A percentile compares a stretch with the other conserved stretches of the same genome.
Conservation (phyloP, 768 basidiomycete genomes). For the Tricholoma sp. region DNA sequence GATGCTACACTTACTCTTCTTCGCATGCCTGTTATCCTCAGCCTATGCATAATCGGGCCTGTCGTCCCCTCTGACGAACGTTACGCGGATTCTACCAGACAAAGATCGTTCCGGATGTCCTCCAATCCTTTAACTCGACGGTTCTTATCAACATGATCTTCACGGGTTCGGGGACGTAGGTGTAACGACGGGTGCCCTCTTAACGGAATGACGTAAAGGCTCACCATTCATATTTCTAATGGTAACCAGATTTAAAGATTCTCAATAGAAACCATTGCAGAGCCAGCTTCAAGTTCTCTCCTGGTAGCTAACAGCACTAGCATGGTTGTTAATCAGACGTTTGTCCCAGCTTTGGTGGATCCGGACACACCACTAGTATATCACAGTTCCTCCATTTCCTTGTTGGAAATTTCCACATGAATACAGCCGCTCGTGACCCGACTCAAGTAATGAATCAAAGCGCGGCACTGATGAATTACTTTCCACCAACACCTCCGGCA, state of each 20-base stretch:
- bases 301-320: neutral
- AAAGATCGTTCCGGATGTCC: neutral
- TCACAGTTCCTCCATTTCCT: constrained; percentile 38
- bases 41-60: neutral
- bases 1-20: neutral
- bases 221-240: neutral
- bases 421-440: constrained; percentile 16
- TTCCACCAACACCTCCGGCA: neutral
- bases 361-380: neutral
- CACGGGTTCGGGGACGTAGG: neutral
- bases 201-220: neutral
- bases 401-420: constrained; percentile 31
- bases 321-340: neutral
- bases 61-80: neutral
- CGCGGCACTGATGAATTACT: constrained; percentile 27
- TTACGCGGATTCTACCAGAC: neutral
- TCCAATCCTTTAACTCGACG: neutral
- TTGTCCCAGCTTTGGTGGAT: neutral
- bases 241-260: neutral
- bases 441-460: constrained; percentile 31
- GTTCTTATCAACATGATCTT: neutral
- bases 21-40: neutral
- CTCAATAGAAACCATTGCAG: neutral
- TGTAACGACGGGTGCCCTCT: neutral
- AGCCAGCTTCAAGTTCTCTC: neutral